phyloP scores from a whole-genome alignment of 495 filamentous ascomycete genomes.

The Xylaria sp. region DNA sequence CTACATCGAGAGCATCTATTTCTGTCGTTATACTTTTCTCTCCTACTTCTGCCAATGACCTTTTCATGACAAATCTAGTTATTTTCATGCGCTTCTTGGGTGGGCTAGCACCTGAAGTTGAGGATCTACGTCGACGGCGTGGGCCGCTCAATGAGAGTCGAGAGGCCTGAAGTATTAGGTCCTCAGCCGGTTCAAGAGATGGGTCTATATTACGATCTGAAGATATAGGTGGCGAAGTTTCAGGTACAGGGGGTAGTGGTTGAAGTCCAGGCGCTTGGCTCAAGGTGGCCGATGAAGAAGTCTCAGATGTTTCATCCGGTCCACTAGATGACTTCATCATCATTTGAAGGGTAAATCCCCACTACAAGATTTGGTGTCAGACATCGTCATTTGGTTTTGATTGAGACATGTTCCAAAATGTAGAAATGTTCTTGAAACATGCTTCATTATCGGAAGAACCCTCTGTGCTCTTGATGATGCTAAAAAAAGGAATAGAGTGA shows the following conservation, averaged over 20 bases:
- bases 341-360: slow-evolving; percentile 33
- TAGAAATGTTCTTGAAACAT: not conserved
- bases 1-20: slow-evolving; percentile 27
- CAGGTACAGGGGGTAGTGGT: not conserved
- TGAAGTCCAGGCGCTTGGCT: slow-evolving; percentile 8
- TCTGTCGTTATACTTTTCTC: slow-evolving; percentile 18
- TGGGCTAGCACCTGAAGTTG: not conserved
- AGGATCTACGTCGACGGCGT: not conserved
- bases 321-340: not conserved
- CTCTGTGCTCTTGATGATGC: too few species aligned
- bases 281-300: not conserved
- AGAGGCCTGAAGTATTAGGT: not conserved
- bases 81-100: not conserved
- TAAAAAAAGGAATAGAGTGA: not conserved
- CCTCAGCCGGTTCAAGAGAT: not conserved
- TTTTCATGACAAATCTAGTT: slow-evolving; percentile 32
- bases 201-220: not conserved
- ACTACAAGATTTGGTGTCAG: not conserved
- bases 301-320: slow-evolving; percentile 2
- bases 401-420: not conserved
- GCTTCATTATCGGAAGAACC: not conserved
- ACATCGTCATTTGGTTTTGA: not conserved
- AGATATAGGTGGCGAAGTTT: not conserved
- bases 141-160: not conserved
- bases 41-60: not conserved